Evolutionary conservation across 2,329 filamentous ascomycete species (phyloP).

Genomic region (Colletotrichum cereale): DNA sequence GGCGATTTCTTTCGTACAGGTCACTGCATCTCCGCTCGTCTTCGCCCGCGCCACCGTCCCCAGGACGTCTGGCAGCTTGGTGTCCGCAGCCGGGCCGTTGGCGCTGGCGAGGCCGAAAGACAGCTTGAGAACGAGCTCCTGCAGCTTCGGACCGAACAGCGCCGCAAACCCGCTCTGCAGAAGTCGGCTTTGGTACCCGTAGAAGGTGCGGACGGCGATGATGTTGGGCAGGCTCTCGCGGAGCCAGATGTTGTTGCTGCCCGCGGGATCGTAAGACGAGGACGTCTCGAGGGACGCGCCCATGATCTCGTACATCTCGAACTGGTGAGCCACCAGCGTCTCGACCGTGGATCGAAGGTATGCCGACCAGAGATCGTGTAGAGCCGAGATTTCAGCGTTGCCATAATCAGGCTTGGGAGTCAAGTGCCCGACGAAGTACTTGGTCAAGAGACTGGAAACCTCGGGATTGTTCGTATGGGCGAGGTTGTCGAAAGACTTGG

Average conservation of each 20-base stretch:
- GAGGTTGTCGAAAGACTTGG: slow-evolving; percentile 65
- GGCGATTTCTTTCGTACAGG: slow-evolving; percentile 61
- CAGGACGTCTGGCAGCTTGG: slow-evolving; percentile 59
- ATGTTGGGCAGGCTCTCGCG: slow-evolving; percentile 61
- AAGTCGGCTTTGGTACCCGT: slow-evolving; percentile 64
- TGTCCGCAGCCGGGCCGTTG: slow-evolving; percentile 49
- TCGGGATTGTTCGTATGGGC: slow-evolving; percentile 68
- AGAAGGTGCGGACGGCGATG: slow-evolving; percentile 64
- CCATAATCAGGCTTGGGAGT: slow-evolving; percentile 63
- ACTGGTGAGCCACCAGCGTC: slow-evolving; percentile 64
- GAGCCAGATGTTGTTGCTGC: slow-evolving; percentile 56
- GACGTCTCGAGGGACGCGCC: slow-evolving; percentile 48
- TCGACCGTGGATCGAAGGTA: slow-evolving; percentile 64
- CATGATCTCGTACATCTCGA: slow-evolving; percentile 66
- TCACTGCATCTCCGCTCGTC: slow-evolving; percentile 59
- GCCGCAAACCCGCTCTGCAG: slow-evolving; percentile 64
- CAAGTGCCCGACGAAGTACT: slow-evolving; percentile 66
- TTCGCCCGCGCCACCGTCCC: slow-evolving; percentile 57
- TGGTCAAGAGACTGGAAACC: slow-evolving; percentile 64
- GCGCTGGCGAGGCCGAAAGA: slow-evolving; percentile 62
- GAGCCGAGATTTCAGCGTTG: slow-evolving; percentile 55
- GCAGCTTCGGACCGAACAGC: slow-evolving; percentile 63
- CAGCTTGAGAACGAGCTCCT: slow-evolving; percentile 66
- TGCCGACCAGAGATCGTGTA: slow-evolving; percentile 64
- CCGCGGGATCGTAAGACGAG: slow-evolving; percentile 27